A percentile compares a stretch with the other conserved stretches of the same genome.
phyloP scores from a whole-genome alignment of 176 grass and related monocot species.

The Aegilops longissima region DNA sequence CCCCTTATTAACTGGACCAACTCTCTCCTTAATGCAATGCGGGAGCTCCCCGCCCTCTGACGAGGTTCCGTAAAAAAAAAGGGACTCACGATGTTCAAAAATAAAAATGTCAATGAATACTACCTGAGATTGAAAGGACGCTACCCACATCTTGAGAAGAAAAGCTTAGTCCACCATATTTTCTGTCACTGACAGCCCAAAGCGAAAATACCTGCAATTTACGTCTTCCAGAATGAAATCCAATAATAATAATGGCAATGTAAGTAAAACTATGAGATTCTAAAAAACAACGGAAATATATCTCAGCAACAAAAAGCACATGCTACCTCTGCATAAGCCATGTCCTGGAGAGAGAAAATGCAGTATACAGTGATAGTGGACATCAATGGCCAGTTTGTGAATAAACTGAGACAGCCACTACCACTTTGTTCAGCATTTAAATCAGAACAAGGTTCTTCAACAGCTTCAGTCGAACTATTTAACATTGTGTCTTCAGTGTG shows the following conservation, averaged over 20 bases:
- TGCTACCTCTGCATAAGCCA: slow-evolving; percentile 87
- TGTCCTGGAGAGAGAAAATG: slow-evolving; percentile 88
- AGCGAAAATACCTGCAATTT: slow-evolving; percentile 81
- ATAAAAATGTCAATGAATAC: neutral
- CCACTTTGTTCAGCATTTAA: slow-evolving; percentile 42
- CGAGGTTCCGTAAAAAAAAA: too few relatives aligned
- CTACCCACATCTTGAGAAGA: slow-evolving; percentile 77
- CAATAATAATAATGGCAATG: slow-evolving; percentile 13
- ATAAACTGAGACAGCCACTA: slow-evolving; percentile 50
- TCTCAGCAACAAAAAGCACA: slow-evolving; percentile 19
- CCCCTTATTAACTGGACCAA: too few relatives aligned
- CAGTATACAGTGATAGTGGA: slow-evolving; percentile 83
- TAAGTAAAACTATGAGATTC: slow-evolving; percentile 12
- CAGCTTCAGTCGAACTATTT: slow-evolving; percentile 42
- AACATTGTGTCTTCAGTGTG: slow-evolving; percentile 40
- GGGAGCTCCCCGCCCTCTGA: too few relatives aligned
- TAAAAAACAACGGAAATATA: slow-evolving; percentile 14
- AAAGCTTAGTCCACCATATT: slow-evolving; percentile 89
- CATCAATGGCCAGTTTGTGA: slow-evolving; percentile 87
- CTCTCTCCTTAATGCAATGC: too few relatives aligned
- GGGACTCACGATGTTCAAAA: neutral
- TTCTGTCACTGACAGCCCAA: slow-evolving; percentile 83
- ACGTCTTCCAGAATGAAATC: slow-evolving; percentile 27
- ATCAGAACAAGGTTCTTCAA: slow-evolving; percentile 45
- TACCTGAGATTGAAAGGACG: slow-evolving; percentile 84